Evolutionary conservation across 257 asterid genomes (phyloP).

Genomic region (Avicennia marina): DNA sequence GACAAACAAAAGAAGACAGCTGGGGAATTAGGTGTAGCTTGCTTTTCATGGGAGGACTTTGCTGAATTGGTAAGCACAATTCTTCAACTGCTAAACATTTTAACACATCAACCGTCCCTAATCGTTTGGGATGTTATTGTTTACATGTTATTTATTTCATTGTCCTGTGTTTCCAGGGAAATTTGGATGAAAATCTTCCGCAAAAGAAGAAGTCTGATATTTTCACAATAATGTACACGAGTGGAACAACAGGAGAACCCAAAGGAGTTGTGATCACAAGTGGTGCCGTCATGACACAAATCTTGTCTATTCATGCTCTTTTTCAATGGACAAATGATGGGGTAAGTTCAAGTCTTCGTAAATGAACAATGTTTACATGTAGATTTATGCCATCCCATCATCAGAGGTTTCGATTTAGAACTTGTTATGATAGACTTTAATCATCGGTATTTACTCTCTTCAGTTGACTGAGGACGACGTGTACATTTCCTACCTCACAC

Average conservation of each 20-base stretch:
- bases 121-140: background rate
- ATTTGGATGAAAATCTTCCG: slow-evolving; percentile 48
- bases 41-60: slow-evolving; percentile 89
- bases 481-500: slow-evolving; percentile 87
- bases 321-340: slow-evolving; percentile 53
- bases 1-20: slow-evolving; percentile 60
- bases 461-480: slow-evolving; percentile 70
- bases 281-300: slow-evolving; percentile 76
- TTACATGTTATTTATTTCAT: background rate
- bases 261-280: slow-evolving; percentile 77
- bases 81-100: background rate
- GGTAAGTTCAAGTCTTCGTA: slow-evolving; percentile 32
- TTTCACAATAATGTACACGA: slow-evolving; percentile 89
- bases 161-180: slow-evolving; percentile 65
- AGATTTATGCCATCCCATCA: background rate
- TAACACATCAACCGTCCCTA: no score
- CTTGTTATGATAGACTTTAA: background rate
- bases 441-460: background rate
- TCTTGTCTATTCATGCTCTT: slow-evolving; percentile 68
- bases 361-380: background rate
- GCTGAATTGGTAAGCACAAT: slow-evolving; percentile 40
- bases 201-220: slow-evolving; percentile 46
- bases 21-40: slow-evolving; percentile 62
- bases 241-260: slow-evolving; percentile 98
- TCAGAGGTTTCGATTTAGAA: background rate